A percentile compares a stretch with the other conserved stretches of the same genome.
Evolutionary conservation across 2,329 filamentous ascomycete genomes (phyloP).

Genomic region (Seiridium unicorne): DNA sequence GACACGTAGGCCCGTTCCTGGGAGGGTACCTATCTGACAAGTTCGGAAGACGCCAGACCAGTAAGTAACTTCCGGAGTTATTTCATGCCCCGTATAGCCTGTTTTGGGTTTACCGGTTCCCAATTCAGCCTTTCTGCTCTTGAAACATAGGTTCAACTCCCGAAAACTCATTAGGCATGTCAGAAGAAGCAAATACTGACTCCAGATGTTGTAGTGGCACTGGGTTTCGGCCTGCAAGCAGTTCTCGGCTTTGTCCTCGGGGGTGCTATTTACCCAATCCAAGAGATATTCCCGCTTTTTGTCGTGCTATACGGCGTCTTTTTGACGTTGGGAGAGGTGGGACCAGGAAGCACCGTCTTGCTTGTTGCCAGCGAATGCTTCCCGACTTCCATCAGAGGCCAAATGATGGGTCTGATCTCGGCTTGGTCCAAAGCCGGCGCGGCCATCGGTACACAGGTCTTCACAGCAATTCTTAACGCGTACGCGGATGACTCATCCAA

Average conservation of each 20-base stretch:
- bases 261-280: slow-evolving; percentile 41
- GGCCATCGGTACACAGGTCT: slow-evolving; percentile 48
- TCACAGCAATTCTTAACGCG: slow-evolving; percentile 46
- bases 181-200: too few relatives aligned
- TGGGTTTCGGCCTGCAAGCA: slow-evolving; percentile 44
- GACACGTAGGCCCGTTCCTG: slow-evolving; percentile 34
- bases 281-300: slow-evolving; percentile 47
- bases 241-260: slow-evolving; percentile 49
- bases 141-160: too few relatives aligned
- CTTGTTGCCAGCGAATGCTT: slow-evolving; percentile 44
- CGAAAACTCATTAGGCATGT: too few relatives aligned
- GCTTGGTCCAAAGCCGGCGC: slow-evolving; percentile 49
- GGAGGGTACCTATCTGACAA: slow-evolving; percentile 47
- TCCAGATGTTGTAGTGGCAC: slow-evolving; percentile 28
- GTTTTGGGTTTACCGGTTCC: too few relatives aligned
- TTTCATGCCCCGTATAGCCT: too few relatives aligned
- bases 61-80: too few relatives aligned
- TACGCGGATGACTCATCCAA: slow-evolving; percentile 36
- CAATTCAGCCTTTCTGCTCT: too few relatives aligned
- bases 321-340: slow-evolving; percentile 46
- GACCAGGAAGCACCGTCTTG: slow-evolving; percentile 43
- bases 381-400: slow-evolving; percentile 47
- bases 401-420: slow-evolving; percentile 46
- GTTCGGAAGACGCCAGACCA: slow-evolving; percentile 48
- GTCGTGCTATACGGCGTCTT: slow-evolving; percentile 51